phyloP scores from a whole-genome alignment of 1,284 basidiomycete genomes.

The Xanthoconium separans region DNA sequence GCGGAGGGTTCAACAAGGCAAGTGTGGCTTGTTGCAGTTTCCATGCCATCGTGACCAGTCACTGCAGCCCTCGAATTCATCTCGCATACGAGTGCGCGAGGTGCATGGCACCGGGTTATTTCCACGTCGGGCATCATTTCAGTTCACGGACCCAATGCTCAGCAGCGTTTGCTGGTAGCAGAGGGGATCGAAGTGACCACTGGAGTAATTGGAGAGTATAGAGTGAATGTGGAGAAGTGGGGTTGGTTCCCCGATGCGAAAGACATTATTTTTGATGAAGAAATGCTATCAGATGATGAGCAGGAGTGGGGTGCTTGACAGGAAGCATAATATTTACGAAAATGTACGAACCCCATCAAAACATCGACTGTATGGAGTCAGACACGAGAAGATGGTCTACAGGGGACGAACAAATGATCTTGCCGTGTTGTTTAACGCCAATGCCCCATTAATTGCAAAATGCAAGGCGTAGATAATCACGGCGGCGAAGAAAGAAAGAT shows the following conservation, averaged over 20 bases:
- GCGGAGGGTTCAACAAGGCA: constrained; percentile 15
- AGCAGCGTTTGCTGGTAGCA: constrained; percentile 18
- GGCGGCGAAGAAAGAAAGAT: constrained; percentile 33
- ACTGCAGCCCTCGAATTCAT: constrained; percentile 16
- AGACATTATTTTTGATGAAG: not conserved
- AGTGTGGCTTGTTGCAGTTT: not conserved
- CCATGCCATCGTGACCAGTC: not conserved
- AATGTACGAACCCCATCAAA: constrained; percentile 54
- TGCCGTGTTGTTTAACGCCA: constrained; percentile 70
- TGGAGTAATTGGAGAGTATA: constrained; percentile 10
- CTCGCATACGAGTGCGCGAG: constrained; percentile 13
- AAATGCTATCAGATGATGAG: not conserved
- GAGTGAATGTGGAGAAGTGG: constrained; percentile 11
- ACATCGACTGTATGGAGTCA: constrained; percentile 42
- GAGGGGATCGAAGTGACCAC: constrained; percentile 19
- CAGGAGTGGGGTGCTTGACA: constrained; percentile 12
- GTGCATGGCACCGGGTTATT: constrained; percentile 22
- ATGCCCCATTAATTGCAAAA: constrained; percentile 38
- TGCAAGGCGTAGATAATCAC: constrained; percentile 64
- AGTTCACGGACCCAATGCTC: constrained; percentile 9
- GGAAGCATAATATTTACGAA: not conserved
- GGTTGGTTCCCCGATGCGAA: constrained; percentile 10
- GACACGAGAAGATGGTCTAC: constrained; percentile 58
- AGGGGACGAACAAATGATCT: constrained; percentile 39
- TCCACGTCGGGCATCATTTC: constrained; percentile 23